phyloP scores from a whole-genome alignment of 2,329 filamentous ascomycete species.

The Diaporthe batatas region DNA sequence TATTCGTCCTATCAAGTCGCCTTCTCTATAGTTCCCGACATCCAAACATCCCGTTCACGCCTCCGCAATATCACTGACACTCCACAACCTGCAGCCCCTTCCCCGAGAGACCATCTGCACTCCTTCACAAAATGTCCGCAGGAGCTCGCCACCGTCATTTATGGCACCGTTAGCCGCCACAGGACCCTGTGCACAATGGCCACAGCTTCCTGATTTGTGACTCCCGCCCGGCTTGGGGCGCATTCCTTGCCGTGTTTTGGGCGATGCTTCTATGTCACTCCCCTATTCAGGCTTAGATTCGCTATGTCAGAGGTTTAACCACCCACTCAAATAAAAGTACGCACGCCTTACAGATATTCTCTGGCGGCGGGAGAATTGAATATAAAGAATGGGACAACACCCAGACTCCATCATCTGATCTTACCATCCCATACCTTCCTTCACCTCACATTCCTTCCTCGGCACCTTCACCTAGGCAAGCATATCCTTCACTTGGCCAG shows the following conservation, averaged over 20 bases:
- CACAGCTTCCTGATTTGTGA: slow-evolving; percentile 20
- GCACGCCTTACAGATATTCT: neutral
- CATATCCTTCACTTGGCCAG: neutral
- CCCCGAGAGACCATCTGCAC: neutral
- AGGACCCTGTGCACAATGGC: neutral
- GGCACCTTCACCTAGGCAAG: slow-evolving; percentile 6
- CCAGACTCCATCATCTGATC: fast-evolving
- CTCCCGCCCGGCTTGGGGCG: neutral
- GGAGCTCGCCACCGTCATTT: neutral
- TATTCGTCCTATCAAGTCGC: slow-evolving; percentile 1
- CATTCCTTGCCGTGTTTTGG: slow-evolving; percentile 11
- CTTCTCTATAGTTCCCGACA: slow-evolving; percentile 1
- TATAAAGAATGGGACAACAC: slow-evolving; percentile 6
- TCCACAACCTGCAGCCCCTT: neutral
- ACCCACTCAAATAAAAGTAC: neutral
- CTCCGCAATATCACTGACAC: slow-evolving; percentile 21
- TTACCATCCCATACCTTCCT: neutral
- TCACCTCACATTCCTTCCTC: slow-evolving; percentile 4
- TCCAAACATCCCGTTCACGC: neutral
- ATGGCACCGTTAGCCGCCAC: slow-evolving; percentile 12
- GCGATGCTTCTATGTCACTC: slow-evolving; percentile 7
- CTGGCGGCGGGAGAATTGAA: neutral
- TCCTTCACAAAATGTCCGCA: neutral
- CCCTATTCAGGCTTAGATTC: neutral
- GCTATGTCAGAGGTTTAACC: neutral